These are phyloP conservation scores for Arachnomyces sp. DNA, from an alignment of 2,329 filamentous ascomycete species.

Conservation along the genomic window DNA sequence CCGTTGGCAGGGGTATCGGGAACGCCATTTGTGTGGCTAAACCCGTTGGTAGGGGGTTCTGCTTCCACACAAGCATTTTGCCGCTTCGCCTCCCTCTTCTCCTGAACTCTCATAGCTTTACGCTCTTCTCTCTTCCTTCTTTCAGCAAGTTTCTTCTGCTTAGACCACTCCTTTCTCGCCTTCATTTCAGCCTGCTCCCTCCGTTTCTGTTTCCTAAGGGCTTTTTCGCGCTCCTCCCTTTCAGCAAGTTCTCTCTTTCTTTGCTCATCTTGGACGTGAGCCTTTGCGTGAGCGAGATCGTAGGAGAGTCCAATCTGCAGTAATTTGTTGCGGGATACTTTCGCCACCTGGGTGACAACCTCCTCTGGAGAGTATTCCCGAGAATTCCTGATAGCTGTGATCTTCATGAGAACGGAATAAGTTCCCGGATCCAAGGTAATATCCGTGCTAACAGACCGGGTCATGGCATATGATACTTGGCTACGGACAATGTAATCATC, in stretches of 20 bases:
- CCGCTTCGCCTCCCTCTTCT: conserved; percentile 8
- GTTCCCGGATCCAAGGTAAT: conserved; percentile 65
- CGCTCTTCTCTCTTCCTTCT: conserved; percentile 25
- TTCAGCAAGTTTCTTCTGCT: conserved; percentile 28
- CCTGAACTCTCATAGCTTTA: conserved; percentile 12
- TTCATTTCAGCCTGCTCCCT: conserved; percentile 31
- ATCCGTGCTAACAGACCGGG: conserved; percentile 68
- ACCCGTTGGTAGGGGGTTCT: too few species aligned
- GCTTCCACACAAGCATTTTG: background rate
- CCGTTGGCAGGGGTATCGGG: too few species aligned
- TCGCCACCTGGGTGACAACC: conserved; percentile 58
- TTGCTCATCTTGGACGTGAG: conserved; percentile 27
- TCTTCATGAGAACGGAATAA: conserved; percentile 68
- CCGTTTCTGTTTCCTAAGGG: conserved; percentile 27
- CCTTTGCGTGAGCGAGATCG: conserved; percentile 41
- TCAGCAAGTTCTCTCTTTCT: conserved; percentile 28
- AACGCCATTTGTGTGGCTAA: too few species aligned
- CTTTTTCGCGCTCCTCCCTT: conserved; percentile 31
- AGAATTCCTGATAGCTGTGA: conserved; percentile 56
- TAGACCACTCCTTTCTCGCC: conserved; percentile 35
- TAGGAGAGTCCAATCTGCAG: conserved; percentile 41
- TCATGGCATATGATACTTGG: conserved; percentile 54
- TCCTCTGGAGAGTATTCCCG: conserved; percentile 54
- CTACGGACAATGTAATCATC: conserved; percentile 54
- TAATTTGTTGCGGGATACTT: conserved; percentile 62